A percentile compares a stretch with the other conserved stretches of the same genome.
These are phyloP conservation scores for Dalbergia oliveri DNA, from an alignment of 306 rosid species.

Conservation along the genomic window DNA sequence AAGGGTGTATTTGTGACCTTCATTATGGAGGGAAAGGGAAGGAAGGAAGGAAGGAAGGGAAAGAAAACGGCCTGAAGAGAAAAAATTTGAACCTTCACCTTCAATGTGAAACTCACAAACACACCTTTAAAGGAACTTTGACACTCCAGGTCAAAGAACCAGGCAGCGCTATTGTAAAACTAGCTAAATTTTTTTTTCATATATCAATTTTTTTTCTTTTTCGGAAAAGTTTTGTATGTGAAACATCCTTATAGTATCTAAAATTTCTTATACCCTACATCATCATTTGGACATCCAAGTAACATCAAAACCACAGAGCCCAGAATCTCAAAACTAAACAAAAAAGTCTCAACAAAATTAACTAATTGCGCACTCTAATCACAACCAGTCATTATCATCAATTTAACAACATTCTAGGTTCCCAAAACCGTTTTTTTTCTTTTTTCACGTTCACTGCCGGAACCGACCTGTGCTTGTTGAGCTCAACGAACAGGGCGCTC, in stretches of 20 bases:
- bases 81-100: no score
- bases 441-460: neutral
- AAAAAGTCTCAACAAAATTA: neutral
- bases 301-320: neutral
- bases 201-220: neutral
- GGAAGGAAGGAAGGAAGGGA: no score
- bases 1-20: neutral
- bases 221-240: neutral
- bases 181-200: neutral
- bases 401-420: neutral
- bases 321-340: slow-evolving; percentile 1
- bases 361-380: neutral
- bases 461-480: slow-evolving; percentile 96
- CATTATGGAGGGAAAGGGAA: no score
- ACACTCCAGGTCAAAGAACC: slow-evolving; percentile 2
- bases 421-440: no score
- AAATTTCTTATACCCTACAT: slow-evolving; percentile 25
- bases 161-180: slow-evolving; percentile 10
- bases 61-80: no score
- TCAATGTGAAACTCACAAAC: neutral
- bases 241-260: slow-evolving; percentile 11
- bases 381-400: neutral
- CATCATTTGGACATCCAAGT: slow-evolving; percentile 19
- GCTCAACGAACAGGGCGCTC: slow-evolving; percentile 81
- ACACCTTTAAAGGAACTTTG: neutral